Evolutionary conservation across 2,329 filamentous ascomycete genomes (phyloP).

Genomic region (Ophiostoma montium): DNA sequence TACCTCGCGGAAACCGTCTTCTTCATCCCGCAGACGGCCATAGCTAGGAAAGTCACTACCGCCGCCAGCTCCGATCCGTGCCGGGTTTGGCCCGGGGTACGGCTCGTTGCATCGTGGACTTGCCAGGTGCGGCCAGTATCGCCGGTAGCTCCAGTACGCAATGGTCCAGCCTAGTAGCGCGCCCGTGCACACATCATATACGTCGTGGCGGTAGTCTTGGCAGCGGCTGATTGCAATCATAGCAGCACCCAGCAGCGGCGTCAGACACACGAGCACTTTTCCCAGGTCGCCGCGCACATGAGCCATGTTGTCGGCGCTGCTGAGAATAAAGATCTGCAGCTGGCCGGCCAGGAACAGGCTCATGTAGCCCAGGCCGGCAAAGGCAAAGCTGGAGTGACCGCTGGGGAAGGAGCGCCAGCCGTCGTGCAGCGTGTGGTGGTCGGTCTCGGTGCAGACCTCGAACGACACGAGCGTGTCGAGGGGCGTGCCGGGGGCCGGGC

Average conservation of each 20-base stretch:
- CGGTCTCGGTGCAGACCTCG: constrained; percentile 57
- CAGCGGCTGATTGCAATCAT: constrained; percentile 55
- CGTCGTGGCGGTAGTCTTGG: constrained; percentile 58
- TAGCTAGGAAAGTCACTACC: constrained; percentile 17
- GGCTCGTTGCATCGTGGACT: constrained; percentile 42
- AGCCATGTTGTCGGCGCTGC: constrained; percentile 1
- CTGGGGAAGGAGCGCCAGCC: constrained; percentile 76
- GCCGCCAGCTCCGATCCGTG: neutral
- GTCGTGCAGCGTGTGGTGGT: constrained; percentile 59
- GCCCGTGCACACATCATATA: constrained; percentile 53
- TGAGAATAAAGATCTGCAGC: constrained; percentile 38
- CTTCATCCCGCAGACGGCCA: constrained; percentile 37
- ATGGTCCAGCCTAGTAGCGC: constrained; percentile 44
- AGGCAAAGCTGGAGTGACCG: constrained; percentile 67
- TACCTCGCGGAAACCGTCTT: constrained; percentile 31
- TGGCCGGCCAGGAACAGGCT: constrained; percentile 57
- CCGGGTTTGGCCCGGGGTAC: constrained; percentile 29
- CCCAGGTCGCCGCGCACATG: constrained; percentile 30
- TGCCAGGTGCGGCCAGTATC: constrained; percentile 45
- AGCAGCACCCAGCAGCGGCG: constrained; percentile 46
- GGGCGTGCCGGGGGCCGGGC: constrained; percentile 42
- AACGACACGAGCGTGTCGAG: constrained; percentile 43
- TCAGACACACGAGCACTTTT: constrained; percentile 41
- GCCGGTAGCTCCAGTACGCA: constrained; percentile 51
- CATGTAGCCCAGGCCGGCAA: constrained; percentile 64